Evolutionary conservation across 2,329 filamentous ascomycete genomes (phyloP).

Genomic region (Cyclaneusma minus): DNA sequence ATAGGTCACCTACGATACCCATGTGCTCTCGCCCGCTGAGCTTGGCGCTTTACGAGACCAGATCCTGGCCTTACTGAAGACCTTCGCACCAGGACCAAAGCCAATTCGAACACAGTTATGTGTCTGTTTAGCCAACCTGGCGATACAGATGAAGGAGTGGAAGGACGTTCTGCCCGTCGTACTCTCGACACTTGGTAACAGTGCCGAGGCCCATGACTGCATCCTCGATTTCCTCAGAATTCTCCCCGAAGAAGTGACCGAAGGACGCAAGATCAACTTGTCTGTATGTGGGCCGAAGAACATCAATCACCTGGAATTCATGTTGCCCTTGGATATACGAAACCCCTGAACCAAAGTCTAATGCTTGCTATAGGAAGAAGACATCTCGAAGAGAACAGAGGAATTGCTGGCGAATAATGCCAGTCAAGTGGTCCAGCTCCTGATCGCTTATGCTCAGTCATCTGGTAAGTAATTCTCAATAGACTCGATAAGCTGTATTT

Average conservation of each 20-base stretch:
- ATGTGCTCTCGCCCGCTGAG: slow-evolving; percentile 67
- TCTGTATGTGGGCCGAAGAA: slow-evolving; percentile 72
- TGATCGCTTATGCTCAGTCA: slow-evolving; percentile 83
- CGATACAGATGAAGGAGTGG: slow-evolving; percentile 93
- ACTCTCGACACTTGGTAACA: slow-evolving; percentile 61
- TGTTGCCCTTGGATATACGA: slow-evolving; percentile 20
- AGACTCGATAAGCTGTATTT: slow-evolving; percentile 5
- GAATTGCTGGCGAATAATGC: slow-evolving; percentile 88
- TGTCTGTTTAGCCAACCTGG: slow-evolving; percentile 84
- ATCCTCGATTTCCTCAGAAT: slow-evolving; percentile 94
- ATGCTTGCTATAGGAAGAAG: slow-evolving; percentile 69
- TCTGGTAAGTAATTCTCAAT: slow-evolving; percentile 47
- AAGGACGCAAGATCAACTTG: slow-evolving; percentile 98
- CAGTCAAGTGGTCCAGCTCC: slow-evolving; percentile 67
- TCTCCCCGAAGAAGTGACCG: slow-evolving; percentile 94
- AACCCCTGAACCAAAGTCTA: slow-evolving; percentile 26
- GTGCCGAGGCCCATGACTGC: slow-evolving; percentile 65
- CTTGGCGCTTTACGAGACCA: slow-evolving; percentile 69
- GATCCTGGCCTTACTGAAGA: slow-evolving; percentile 64
- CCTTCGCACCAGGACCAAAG: slow-evolving; percentile 69
- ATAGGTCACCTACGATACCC: slow-evolving; percentile 91
- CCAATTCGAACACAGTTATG: slow-evolving; percentile 82
- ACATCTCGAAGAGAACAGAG: slow-evolving; percentile 69
- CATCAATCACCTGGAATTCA: slow-evolving; percentile 25
- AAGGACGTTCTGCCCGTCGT: slow-evolving; percentile 80